phyloP scores from a whole-genome alignment of 805 yeast species.

The Sugiyamaella floridensis region DNA sequence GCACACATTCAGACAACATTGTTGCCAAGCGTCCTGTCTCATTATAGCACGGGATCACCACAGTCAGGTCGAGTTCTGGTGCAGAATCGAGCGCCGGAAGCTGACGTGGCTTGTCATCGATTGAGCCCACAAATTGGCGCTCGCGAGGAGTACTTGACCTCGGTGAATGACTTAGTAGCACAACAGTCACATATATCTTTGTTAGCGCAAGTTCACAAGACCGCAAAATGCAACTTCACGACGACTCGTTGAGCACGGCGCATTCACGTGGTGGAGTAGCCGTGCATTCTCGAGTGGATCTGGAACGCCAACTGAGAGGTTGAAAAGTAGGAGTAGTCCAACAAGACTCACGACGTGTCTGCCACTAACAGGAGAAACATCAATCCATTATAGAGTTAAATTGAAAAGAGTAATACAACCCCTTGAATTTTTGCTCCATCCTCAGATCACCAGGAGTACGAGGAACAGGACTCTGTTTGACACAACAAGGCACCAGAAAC shows the following conservation, averaged over 20 bases:
- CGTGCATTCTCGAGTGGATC: background rate
- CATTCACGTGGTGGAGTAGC: background rate
- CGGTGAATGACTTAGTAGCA: conserved; percentile 12
- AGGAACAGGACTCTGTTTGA: too few species aligned
- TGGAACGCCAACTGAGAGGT: too few species aligned
- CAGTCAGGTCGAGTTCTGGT: conserved; percentile 47
- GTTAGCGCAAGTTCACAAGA: background rate
- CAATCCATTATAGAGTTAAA: too few species aligned
- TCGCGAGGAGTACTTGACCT: conserved; percentile 10
- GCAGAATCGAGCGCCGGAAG: conserved; percentile 7
- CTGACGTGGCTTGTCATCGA: background rate
- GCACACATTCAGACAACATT: conserved; percentile 36
- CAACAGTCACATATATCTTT: conserved; percentile 8
- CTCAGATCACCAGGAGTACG: too few species aligned
- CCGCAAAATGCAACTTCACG: background rate
- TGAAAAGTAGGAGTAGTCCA: too few species aligned
- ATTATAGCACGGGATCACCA: conserved; percentile 91
- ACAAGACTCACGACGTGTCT: too few species aligned
- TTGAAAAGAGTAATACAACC: too few species aligned
- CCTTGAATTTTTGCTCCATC: too few species aligned
- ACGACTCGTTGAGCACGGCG: background rate
- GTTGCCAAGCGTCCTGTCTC: conserved; percentile 64
- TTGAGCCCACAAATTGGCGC: background rate
- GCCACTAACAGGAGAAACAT: too few species aligned
- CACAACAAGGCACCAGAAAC: too few species aligned